Base-by-base conservation (phyloP, 768 basidiomycete species). In the Leccinum arenicola region DNA sequence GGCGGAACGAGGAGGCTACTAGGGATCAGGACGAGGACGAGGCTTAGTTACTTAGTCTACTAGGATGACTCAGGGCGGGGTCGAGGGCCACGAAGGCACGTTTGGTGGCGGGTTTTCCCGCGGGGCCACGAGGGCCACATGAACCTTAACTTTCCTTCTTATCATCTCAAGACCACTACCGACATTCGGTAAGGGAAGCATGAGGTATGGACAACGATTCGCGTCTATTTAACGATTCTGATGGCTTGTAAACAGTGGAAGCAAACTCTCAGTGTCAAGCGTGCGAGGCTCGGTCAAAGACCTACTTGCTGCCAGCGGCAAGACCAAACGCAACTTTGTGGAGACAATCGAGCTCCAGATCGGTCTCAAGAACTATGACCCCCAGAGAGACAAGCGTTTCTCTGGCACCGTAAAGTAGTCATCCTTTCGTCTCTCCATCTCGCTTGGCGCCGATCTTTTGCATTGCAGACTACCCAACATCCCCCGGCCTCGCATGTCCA, bases 341-440 rank as follows among this genome's bases (percentile, higher is more conserved):
- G 94, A 96, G 84, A 97, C 95, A 58, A 88, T 96, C 73, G 95
- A 97, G 77, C 84, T 97, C 68, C 94, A 96, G 77, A 92, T 97
- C 68, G 95, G 95, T 67, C 84, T 97, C 72, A 97, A 96, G 83
- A 97, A 97, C 85, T 97, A 97, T 81, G 95, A 99, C 77, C 96
- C 97, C 68, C 97, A 98, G 86, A 84, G 97, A 65, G 97, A 99
- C 79, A 99, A 98, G 84, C 97, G 97, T 93, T 98, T 99, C 91
- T 95, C 93, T 65, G 94, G 94, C 71, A 97, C 94, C 53, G 93
- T 96, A 79, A 96, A 95, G 95, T 95, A 65, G 61, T 83, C 75
- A 9, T 14, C 1, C 1, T 9, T 10, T 51, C 29, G 35, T 50
- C 1, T 6, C 21, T 48, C 6, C 12, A n/a, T 33, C 12, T 8